These are phyloP conservation scores for Coemansia sp. DNA, from an alignment of 371 early-diverging fungal species.

Conservation along the genomic window DNA sequence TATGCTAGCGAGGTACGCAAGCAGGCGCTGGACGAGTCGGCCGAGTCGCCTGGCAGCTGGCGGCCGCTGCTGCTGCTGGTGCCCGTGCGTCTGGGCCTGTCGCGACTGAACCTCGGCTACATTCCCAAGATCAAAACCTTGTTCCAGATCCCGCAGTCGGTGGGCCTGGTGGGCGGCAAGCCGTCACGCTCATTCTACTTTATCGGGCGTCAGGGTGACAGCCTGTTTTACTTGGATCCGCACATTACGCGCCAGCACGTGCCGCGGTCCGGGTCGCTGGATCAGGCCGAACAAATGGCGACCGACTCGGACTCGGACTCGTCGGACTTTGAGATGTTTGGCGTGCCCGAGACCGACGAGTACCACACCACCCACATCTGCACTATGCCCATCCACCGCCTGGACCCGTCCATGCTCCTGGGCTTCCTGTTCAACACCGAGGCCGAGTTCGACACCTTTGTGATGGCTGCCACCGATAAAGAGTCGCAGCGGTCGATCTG, in stretches of 20 bases:
- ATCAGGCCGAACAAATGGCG: conserved; percentile 2
- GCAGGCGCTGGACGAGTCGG: conserved; percentile 27
- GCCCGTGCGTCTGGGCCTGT: conserved; percentile 85
- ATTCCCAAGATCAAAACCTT: conserved; percentile 69
- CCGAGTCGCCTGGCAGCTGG: conserved; percentile 19
- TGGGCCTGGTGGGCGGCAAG: conserved; percentile 93
- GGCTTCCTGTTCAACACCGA: conserved; percentile 54
- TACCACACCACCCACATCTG: conserved; percentile 50
- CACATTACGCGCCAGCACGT: conserved; percentile 50
- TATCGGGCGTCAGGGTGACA: conserved; percentile 75
- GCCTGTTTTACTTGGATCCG: conserved; percentile 51
- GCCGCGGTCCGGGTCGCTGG: conserved; percentile 28
- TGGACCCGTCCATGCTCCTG: conserved; percentile 53
- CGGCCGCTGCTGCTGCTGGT: conserved; percentile 79
- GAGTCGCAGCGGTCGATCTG: conserved; percentile 50
- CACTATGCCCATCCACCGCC: conserved; percentile 43
- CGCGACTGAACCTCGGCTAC: conserved; percentile 83
- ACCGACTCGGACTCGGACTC: conserved; percentile 27
- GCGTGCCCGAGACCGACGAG: conserved; percentile 42
- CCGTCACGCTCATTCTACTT: conserved; percentile 94
- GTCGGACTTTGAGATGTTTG: conserved; percentile 49
- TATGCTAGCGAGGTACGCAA: conserved; percentile 46
- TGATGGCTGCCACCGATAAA: conserved; percentile 48
- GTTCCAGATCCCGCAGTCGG: conserved; percentile 73
- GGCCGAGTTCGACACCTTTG: conserved; percentile 52